Conservation (phyloP, 345 rosid species). For the Populus tremula region DNA sequence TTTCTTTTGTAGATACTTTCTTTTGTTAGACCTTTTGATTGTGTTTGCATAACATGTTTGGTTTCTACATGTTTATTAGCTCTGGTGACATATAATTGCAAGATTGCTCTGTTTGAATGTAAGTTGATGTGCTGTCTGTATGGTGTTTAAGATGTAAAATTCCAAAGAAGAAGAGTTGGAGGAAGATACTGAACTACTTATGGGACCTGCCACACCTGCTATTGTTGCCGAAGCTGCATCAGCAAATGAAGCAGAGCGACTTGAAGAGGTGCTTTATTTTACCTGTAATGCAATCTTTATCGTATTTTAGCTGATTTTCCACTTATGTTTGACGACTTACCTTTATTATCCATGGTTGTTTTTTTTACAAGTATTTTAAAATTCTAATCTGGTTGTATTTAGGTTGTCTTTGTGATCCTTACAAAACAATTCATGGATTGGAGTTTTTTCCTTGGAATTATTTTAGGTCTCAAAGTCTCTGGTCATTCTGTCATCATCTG, state of each 20-base stretch:
- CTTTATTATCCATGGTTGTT: background rate
- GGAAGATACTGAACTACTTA: constrained; percentile 70
- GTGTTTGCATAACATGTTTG: background rate
- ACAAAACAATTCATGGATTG: background rate
- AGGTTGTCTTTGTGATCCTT: background rate
- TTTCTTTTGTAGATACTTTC: background rate
- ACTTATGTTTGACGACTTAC: background rate
- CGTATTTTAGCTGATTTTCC: background rate
- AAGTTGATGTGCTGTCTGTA: background rate
- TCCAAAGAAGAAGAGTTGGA: constrained; percentile 80
- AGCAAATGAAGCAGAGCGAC: constrained; percentile 91
- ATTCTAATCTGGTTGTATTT: background rate
- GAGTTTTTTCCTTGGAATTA: background rate
- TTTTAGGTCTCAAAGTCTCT: background rate
- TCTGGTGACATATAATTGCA: background rate
- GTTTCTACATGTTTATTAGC: background rate
- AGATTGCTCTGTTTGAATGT: background rate
- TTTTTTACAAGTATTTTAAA: background rate
- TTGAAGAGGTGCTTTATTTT: constrained; percentile 68
- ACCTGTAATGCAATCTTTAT: background rate
- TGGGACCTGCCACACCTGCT: constrained; percentile 92
- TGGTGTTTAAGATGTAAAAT: constrained; percentile 17
- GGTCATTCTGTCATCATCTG: background rate
- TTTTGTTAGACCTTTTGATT: background rate
- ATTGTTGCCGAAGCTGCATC: constrained; percentile 87